Evolutionary conservation across 495 filamentous ascomycete species (phyloP).

Genomic region (Aspergillus egyptiacus): DNA sequence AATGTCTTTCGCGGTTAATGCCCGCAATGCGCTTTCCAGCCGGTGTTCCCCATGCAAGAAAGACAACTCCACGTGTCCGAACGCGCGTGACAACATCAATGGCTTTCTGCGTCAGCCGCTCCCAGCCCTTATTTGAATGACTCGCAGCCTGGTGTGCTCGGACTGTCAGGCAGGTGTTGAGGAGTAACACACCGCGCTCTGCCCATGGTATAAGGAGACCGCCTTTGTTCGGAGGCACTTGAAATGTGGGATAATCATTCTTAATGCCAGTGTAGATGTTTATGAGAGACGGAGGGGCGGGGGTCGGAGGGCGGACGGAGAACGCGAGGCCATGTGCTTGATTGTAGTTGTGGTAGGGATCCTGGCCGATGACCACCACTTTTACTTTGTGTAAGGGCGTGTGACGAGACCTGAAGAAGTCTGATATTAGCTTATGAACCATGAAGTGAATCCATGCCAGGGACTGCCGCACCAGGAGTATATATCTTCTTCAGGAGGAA

Average conservation of each 20-base stretch:
- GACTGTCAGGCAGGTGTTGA: constrained; percentile 92
- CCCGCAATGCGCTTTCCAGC: constrained; percentile 67
- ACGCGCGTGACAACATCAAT: constrained; percentile 78
- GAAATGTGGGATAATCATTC: constrained; percentile 81
- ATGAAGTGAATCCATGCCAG: not conserved
- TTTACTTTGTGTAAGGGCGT: constrained; percentile 84
- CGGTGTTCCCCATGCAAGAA: constrained; percentile 85
- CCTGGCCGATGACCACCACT: constrained; percentile 87
- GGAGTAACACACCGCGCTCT: constrained; percentile 78
- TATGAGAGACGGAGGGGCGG: constrained; percentile 75
- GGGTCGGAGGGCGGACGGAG: constrained; percentile 83
- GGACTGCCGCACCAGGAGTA: constrained; percentile 71
- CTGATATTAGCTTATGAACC: not conserved
- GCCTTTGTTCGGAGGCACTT: constrained; percentile 62
- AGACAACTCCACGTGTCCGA: constrained; percentile 76
- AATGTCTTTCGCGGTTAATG: constrained; percentile 65
- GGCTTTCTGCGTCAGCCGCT: constrained; percentile 80
- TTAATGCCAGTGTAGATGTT: constrained; percentile 88
- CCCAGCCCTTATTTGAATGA: constrained; percentile 83
- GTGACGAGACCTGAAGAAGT: constrained; percentile 64
- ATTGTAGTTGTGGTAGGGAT: constrained; percentile 93
- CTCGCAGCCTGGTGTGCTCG: constrained; percentile 78
- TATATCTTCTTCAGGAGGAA: constrained; percentile 81
- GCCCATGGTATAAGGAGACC: constrained; percentile 91
- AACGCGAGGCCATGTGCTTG: constrained; percentile 96